Evolutionary conservation across 768 basidiomycete genomes (phyloP).

Genomic region (Tulasnella sp.): DNA sequence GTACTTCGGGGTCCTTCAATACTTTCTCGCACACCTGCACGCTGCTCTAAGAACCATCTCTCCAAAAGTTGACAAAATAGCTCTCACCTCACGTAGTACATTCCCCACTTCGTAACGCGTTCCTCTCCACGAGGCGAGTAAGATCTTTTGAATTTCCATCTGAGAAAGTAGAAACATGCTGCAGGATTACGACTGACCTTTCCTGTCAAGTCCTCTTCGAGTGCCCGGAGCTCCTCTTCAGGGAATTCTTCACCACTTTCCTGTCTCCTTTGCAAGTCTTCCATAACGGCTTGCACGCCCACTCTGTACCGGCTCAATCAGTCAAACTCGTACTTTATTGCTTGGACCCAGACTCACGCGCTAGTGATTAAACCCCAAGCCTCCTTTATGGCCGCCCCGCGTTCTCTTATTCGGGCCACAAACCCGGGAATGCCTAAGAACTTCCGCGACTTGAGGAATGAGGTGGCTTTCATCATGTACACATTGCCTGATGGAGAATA

Average conservation of each 20-base stretch:
- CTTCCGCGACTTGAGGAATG: conserved; percentile 85
- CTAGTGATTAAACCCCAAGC: conserved; percentile 95
- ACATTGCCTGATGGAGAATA: conserved; percentile 49
- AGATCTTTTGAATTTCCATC: conserved; percentile 51
- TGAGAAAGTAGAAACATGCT: not conserved
- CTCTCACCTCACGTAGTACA: conserved; percentile 68
- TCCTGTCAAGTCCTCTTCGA: conserved; percentile 91
- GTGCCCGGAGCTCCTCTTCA: conserved; percentile 77
- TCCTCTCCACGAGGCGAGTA: conserved; percentile 97
- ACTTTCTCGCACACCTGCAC: conserved; percentile 74
- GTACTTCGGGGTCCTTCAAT: conserved; percentile 69
- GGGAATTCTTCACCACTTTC: conserved; percentile 74
- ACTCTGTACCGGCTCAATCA: conserved; percentile 42
- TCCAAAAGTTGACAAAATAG: too few relatives aligned
- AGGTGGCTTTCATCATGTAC: conserved; percentile 90
- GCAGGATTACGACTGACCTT: conserved; percentile 51
- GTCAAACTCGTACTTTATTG: not conserved
- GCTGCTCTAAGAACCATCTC: conserved; percentile 18
- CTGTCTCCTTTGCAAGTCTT: conserved; percentile 90
- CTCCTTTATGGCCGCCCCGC: conserved; percentile 88
- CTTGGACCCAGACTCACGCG: conserved; percentile 59
- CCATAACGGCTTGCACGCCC: conserved; percentile 74
- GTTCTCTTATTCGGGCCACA: conserved; percentile 91
- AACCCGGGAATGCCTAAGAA: conserved; percentile 91
- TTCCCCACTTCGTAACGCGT: conserved; percentile 92